Evolutionary conservation across 2,329 filamentous ascomycete species (phyloP), one percentile per base, ranked within the genome.

Genomic region (Trichoderma pleuroti): DNA sequence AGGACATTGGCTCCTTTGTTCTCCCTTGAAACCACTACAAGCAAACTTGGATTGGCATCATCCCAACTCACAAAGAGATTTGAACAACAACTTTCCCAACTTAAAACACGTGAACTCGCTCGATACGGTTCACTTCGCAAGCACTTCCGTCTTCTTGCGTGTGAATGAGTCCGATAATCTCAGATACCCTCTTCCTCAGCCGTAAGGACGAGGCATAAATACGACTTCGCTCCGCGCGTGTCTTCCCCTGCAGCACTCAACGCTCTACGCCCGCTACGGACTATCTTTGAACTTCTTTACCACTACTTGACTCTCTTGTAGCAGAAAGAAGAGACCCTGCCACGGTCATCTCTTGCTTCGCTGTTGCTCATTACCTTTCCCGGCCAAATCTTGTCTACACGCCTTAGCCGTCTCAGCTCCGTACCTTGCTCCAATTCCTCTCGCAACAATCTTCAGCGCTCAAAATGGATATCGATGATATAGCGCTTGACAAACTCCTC

Each of bases 161-260:
- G 39, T 42, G 2, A n/a, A 42, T 5, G 16, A 2, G 1, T 0
- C 1, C 2, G 8, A 0, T 42, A 42, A 5, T 42, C 2, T 42
- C 39, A n/a, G 36, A 39, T 18, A 39, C 0, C 16, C 36, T 39
- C 36, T 39, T 39, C 6, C 16, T 0, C 9, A 1, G 36, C 36
- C 7, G 36, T 4, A 39, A 39, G 1, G 36, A 1, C 36, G 16
- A 39, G 18, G 36, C 36, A 39, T 39, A 39, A 42, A n/a, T 42
- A 42, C 39, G 0, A 0, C 39, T 42, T 5, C 8, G 39, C 39
- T n/a, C 18, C 2, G 16, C 39, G 4, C 39, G 18, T 42, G 16
- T 42, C 39, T 42, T 11, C 4, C 39, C 39, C 36, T 9, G 18
- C 4, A 42, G 4, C 8, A n/a, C 16, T 42, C 39, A 42, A 42